A percentile compares a stretch with the other conserved stretches of the same genome.
phyloP scores from a whole-genome alignment of 2,329 filamentous ascomycete species.

The Venturia effusa region DNA sequence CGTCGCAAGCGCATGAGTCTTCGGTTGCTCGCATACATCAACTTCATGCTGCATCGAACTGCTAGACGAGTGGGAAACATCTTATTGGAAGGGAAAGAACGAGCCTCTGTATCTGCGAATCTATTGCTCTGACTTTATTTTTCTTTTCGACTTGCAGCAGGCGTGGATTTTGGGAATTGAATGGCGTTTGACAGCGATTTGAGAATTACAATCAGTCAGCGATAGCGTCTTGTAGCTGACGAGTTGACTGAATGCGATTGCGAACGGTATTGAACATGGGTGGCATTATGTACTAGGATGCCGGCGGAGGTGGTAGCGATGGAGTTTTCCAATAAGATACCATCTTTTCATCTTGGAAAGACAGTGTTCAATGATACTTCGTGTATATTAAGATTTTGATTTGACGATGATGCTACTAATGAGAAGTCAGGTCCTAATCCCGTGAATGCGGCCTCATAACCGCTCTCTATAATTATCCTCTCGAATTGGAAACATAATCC shows the following conservation, averaged over 20 bases:
- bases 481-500: too few relatives aligned
- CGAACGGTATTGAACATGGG: background rate
- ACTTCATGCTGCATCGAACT: background rate
- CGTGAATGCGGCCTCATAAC: too few relatives aligned
- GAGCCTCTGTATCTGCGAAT: background rate
- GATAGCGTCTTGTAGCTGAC: background rate
- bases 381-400: background rate
- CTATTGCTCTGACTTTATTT: background rate
- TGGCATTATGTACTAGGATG: background rate
- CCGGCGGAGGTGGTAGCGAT: background rate
- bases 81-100: background rate
- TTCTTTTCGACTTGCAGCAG: background rate
- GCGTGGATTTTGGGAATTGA: background rate
- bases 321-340: background rate
- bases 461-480: too few relatives aligned
- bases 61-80: background rate
- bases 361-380: background rate
- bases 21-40: background rate
- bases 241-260: background rate
- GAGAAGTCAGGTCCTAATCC: too few relatives aligned
- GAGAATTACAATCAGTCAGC: background rate
- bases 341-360: background rate
- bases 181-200: background rate
- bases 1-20: background rate
- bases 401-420: background rate